These are phyloP conservation scores for Cercospora zeina DNA, from an alignment of 2,329 filamentous ascomycete genomes.

Conservation along the genomic window DNA sequence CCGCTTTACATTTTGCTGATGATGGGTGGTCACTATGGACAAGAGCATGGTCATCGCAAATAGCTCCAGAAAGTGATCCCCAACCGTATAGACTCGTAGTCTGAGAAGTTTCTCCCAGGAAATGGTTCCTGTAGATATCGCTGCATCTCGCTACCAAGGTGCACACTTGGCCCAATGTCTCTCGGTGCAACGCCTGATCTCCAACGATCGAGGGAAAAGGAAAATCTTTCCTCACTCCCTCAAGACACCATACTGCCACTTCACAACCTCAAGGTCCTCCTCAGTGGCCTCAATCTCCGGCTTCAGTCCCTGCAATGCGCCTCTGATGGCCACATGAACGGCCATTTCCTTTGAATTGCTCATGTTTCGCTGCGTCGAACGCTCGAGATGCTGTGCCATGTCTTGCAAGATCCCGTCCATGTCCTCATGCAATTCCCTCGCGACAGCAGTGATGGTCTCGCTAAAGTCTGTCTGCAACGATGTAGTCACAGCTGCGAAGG, in stretches of 20 bases:
- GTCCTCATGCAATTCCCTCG: constrained; percentile 1
- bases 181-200: not conserved
- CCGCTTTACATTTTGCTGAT: too few species aligned
- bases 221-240: not conserved
- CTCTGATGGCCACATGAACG: not conserved
- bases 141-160: not conserved
- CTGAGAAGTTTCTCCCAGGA: not conserved
- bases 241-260: constrained; percentile 17
- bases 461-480: constrained; percentile 11
- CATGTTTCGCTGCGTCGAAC: not conserved
- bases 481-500: constrained; percentile 6
- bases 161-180: not conserved
- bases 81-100: not conserved
- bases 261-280: constrained; percentile 18
- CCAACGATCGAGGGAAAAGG: not conserved
- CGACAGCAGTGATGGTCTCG: not conserved
- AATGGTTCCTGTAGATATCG: not conserved
- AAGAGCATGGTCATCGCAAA: too few species aligned
- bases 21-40: too few species aligned
- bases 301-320: not conserved
- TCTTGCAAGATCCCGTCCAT: constrained; percentile 18
- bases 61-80: too few species aligned
- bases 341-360: not conserved
- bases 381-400: constrained; percentile 9
- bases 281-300: constrained; percentile 14